A percentile compares a stretch with the other conserved stretches of the same genome.
phyloP scores from a whole-genome alignment of 2,329 filamentous ascomycete species.

The Aspergillus costaricaensis region DNA sequence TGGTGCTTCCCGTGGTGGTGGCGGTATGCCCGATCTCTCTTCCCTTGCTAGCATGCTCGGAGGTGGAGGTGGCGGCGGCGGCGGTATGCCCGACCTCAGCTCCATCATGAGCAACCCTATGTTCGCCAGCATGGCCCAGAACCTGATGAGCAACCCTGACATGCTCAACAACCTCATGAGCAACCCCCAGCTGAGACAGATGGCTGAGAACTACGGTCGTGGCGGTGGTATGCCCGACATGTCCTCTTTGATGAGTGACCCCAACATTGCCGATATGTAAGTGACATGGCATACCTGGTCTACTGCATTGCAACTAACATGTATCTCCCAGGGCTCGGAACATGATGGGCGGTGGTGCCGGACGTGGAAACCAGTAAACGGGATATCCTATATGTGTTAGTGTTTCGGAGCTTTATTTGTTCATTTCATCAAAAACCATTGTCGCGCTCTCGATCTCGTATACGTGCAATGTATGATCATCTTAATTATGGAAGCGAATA shows the following conservation, averaged over 20 bases:
- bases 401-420: constrained; percentile 4
- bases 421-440: constrained; percentile 2
- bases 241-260: constrained; percentile 83
- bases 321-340: constrained; percentile 58
- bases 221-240: constrained; percentile 91
- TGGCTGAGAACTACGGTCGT: constrained; percentile 74
- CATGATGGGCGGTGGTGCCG: constrained; percentile 64
- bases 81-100: constrained; percentile 79
- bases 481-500: constrained; percentile 13
- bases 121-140: constrained; percentile 97
- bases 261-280: constrained; percentile 89
- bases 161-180: constrained; percentile 90
- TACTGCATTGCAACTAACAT: constrained; percentile 10
- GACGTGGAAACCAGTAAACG: constrained; percentile 32
- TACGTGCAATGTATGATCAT: constrained; percentile 1
- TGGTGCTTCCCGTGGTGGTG: constrained; percentile 47
- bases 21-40: constrained; percentile 71
- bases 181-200: constrained; percentile 84
- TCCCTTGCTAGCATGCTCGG: constrained; percentile 72
- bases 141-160: constrained; percentile 94
- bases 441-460: constrained; percentile 3
- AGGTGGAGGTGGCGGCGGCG: constrained; percentile 59
- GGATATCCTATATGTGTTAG: constrained; percentile 5
- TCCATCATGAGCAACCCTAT: constrained; percentile 96
- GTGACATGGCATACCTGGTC: constrained; percentile 41